Percentiles rank a stretch among this genome's conserved stretches.
phyloP scores from a whole-genome alignment of 192 early-diverging fungal genomes.

The Chytriomyces confervae region DNA sequence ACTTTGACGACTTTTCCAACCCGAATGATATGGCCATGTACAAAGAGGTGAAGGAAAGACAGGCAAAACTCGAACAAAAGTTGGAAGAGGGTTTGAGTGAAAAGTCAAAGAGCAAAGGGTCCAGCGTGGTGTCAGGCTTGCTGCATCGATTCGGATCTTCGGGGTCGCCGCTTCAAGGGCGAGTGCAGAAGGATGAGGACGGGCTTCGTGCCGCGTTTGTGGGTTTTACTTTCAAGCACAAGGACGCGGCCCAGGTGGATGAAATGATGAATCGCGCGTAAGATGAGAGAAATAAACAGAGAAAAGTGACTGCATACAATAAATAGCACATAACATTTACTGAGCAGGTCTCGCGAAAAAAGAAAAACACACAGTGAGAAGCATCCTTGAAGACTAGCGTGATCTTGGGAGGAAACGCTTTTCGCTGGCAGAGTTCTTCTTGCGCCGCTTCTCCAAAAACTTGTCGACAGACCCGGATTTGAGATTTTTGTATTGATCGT shows the following conservation, averaged over 20 bases:
- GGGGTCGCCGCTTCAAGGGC: neutral
- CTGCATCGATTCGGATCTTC: slow-evolving; percentile 8
- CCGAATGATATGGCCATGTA: slow-evolving; percentile 62
- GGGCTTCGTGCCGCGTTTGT: slow-evolving; percentile 50
- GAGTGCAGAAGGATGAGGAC: slow-evolving; percentile 17
- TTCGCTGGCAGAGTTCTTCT: slow-evolving; percentile 90
- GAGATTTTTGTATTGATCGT: slow-evolving; percentile 83
- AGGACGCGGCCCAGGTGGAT: slow-evolving; percentile 1
- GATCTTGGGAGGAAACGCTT: slow-evolving; percentile 44
- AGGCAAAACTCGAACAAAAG: slow-evolving; percentile 37
- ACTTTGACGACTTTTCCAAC: slow-evolving; percentile 64
- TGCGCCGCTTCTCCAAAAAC: slow-evolving; percentile 89
- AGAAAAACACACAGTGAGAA: no score
- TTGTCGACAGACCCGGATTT: slow-evolving; percentile 75
- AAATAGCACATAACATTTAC: no score
- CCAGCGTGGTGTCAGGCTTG: neutral
- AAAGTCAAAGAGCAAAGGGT: slow-evolving; percentile 15
- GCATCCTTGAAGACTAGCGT: slow-evolving; percentile 26
- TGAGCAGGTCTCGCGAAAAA: no score
- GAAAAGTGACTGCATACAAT: neutral
- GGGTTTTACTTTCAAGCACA: slow-evolving; percentile 60
- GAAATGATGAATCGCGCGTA: slow-evolving; percentile 12
- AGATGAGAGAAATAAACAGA: neutral
- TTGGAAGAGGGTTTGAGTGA: slow-evolving; percentile 8
- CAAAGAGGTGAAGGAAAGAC: slow-evolving; percentile 55